Percentiles rank a stretch among this genome's conserved stretches.
phyloP scores from a whole-genome alignment of 257 asterid genomes.

The Penstemon eatonii region DNA sequence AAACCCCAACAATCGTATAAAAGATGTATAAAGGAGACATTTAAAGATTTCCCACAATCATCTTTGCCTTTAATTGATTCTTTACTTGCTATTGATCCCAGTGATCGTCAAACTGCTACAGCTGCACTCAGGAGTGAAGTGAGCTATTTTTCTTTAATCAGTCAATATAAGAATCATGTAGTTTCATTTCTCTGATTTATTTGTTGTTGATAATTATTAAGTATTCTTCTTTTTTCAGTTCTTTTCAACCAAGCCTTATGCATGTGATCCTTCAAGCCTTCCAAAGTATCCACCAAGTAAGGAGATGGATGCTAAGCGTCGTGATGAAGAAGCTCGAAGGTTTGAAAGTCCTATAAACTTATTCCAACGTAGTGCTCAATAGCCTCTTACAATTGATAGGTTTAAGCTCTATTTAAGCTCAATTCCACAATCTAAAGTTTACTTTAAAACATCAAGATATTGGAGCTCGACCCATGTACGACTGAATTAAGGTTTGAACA shows the following conservation, averaged over 20 bases:
- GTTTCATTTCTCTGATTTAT: neutral
- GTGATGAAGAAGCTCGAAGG: constrained; percentile 94
- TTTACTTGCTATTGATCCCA: constrained; percentile 79
- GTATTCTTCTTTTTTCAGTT: constrained; percentile 47
- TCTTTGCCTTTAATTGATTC: constrained; percentile 74
- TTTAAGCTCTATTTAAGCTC: too few species aligned
- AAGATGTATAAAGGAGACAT: constrained; percentile 70
- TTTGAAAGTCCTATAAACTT: constrained; percentile 21
- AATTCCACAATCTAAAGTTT: too few species aligned
- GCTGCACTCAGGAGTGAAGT: constrained; percentile 72
- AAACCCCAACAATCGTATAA: constrained; percentile 83
- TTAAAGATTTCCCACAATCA: constrained; percentile 74
- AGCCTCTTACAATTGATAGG: too few species aligned
- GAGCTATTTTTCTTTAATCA: constrained; percentile 36
- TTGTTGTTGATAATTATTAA: constrained; percentile 5
- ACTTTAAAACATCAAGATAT: too few species aligned
- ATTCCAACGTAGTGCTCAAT: too few species aligned
- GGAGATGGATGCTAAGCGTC: constrained; percentile 91
- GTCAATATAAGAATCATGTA: too few species aligned
- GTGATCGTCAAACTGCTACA: constrained; percentile 76
- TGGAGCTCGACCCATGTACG: too few species aligned
- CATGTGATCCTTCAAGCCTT: constrained; percentile 85
- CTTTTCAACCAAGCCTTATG: constrained; percentile 69
- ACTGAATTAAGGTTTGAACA: too few species aligned
- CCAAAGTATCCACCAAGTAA: constrained; percentile 94